Percentiles rank a stretch among this genome's conserved stretches.
These are phyloP conservation scores for Pyricularia pennisetigena DNA, from an alignment of 2,329 filamentous ascomycete species.

Conservation along the genomic window DNA sequence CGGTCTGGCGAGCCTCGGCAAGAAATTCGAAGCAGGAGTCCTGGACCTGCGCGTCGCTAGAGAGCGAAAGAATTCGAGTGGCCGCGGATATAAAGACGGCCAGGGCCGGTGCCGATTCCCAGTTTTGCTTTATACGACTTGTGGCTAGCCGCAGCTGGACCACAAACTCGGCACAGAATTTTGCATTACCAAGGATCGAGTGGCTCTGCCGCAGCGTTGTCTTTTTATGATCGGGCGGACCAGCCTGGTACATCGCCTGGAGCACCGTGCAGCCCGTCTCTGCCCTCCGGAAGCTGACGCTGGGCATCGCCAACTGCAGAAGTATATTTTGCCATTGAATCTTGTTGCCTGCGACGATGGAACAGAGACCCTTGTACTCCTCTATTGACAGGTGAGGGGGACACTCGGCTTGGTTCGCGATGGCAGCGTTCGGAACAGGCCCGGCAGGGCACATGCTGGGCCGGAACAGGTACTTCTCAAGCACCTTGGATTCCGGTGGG, in stretches of 20 bases:
- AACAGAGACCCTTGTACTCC: slow-evolving; percentile 42
- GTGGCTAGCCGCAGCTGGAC: slow-evolving; percentile 19
- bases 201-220: slow-evolving; percentile 18
- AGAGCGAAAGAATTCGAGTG: slow-evolving; percentile 31
- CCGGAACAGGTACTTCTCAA: not conserved
- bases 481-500: not conserved
- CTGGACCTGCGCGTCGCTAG: slow-evolving; percentile 12
- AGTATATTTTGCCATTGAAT: slow-evolving; percentile 49
- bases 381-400: slow-evolving; percentile 36
- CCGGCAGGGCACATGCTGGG: not conserved
- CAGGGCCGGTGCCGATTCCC: slow-evolving; percentile 28
- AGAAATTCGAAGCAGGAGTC: slow-evolving; percentile 21
- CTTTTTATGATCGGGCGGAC: slow-evolving; percentile 25
- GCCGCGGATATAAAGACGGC: slow-evolving; percentile 25
- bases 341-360: slow-evolving; percentile 33
- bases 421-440: slow-evolving; percentile 34
- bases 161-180: slow-evolving; percentile 24
- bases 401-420: slow-evolving; percentile 37
- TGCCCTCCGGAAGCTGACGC: slow-evolving; percentile 37
- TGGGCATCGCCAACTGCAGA: slow-evolving; percentile 33
- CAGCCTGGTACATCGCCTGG: slow-evolving; percentile 37
- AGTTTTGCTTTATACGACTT: slow-evolving; percentile 32
- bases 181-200: slow-evolving; percentile 19
- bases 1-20: slow-evolving; percentile 18
- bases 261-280: slow-evolving; percentile 36